These are phyloP conservation scores for Torulaspora indica DNA, from an alignment of 805 yeast species.

Conservation along the genomic window DNA sequence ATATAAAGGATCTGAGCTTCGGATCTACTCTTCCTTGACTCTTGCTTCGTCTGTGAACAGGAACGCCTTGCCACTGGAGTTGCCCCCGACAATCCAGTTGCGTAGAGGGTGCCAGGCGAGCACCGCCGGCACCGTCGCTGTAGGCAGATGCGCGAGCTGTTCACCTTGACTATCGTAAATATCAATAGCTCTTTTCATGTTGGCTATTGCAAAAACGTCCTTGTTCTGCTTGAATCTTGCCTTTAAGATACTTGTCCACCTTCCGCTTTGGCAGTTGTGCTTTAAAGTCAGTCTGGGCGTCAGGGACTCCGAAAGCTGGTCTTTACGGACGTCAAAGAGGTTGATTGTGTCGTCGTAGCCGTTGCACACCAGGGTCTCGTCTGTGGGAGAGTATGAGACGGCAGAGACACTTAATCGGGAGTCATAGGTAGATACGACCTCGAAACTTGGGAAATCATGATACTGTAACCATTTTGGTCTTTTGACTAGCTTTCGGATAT, in stretches of 20 bases:
- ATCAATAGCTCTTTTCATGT: constrained; percentile 87
- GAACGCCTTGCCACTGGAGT: constrained; percentile 86
- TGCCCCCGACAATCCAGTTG: constrained; percentile 92
- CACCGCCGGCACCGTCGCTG: constrained; percentile 94
- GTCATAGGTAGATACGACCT: constrained; percentile 51
- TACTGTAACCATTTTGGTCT: constrained; percentile 54
- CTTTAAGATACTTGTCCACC: constrained; percentile 92
- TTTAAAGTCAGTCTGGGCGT: constrained; percentile 59
- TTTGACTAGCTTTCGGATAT: constrained; percentile 52
- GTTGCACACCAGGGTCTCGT: constrained; percentile 72
- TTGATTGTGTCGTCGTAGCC: constrained; percentile 87
- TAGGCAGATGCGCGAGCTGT: constrained; percentile 69
- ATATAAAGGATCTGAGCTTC: not conserved
- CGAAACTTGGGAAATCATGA: constrained; percentile 40
- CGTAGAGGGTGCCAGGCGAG: constrained; percentile 74
- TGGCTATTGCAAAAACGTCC: constrained; percentile 85
- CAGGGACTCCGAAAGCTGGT: constrained; percentile 36
- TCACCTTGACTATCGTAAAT: constrained; percentile 72
- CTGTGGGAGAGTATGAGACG: constrained; percentile 70
- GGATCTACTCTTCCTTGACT: constrained; percentile 3
- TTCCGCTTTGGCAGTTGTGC: constrained; percentile 94
- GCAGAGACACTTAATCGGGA: constrained; percentile 79
- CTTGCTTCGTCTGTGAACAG: constrained; percentile 38
- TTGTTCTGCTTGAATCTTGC: constrained; percentile 74
- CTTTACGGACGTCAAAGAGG: constrained; percentile 52